Evolutionary conservation across 2,329 filamentous ascomycete genomes (phyloP), one percentile per base, ranked within the genome.

Genomic region (Plectosphaerella cucumerina): DNA sequence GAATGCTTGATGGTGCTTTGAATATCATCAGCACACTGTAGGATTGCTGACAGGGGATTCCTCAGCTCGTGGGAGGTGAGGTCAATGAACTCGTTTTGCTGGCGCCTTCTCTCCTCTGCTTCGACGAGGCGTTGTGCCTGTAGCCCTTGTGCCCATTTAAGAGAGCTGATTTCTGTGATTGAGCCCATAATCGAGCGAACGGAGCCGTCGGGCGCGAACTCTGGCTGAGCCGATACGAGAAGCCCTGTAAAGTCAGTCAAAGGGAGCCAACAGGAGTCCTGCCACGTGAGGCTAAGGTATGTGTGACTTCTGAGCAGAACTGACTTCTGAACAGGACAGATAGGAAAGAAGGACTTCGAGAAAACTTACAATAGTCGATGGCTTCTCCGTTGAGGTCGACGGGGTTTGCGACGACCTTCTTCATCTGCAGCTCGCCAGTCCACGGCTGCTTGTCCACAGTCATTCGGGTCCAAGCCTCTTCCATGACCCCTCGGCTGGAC

Each of bases 21-120:
- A 21, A 82, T 81, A 53, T 82, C 78, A 53, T 82, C 78, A 3
- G 77, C 75, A 58, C 78, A 82, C 59, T 82, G 78, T 42, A 82
- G 58, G 23, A 82, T 81, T 2, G 79, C 79, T 39, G 70, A 74
- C 5, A 81, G 60, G 0, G 78, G 78, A 53, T 82, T 82, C 5
- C 77, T 64, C 73, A 78, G 77, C 55, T 77, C 75, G 58, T 78
- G 75, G 18, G 67, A 71, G 0, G 74, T 77, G 37, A 77, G 77
- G 59, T 78, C 75, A 52, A 78, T 77, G 55, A 78, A 78, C 49
- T 79, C 77, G 48, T 81, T 78, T 53, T 83, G 80, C 55, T 80
- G 78, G 18, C 78, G 51, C 14, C 67, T 53, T 3, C 61, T 67
- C 54, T 70, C 68, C 11, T 70, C 67, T 0, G 68, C 67, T 41